Conservation (phyloP, 768 basidiomycete species). For the Lentinula sp. region DNA sequence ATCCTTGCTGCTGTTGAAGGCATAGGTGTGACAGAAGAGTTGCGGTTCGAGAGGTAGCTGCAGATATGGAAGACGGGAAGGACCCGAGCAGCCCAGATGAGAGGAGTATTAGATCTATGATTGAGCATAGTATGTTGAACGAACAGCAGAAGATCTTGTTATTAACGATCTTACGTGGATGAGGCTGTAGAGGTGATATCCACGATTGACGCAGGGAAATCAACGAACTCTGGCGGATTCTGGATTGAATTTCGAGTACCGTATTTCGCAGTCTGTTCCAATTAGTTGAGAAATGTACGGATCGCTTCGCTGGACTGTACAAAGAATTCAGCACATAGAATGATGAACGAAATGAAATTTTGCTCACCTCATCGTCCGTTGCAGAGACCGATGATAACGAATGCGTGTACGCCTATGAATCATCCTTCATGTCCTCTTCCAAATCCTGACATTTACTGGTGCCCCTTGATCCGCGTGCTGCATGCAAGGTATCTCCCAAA, state of each 20-base stretch:
- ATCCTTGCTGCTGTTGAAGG: not conserved
- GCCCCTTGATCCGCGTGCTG: conserved; percentile 90
- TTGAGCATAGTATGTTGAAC: no score
- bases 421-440: conserved; percentile 93
- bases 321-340: not conserved
- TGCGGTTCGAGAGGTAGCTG: not conserved
- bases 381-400: conserved; percentile 95
- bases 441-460: conserved; percentile 89
- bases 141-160: conserved; percentile 6
- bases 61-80: conserved; percentile 2
- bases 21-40: no score
- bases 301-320: conserved; percentile 86
- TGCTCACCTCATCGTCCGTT: conserved; percentile 82
- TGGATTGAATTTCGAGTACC: conserved; percentile 87
- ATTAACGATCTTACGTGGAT: conserved; percentile 8
- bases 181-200: not conserved
- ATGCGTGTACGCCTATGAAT: conserved; percentile 94
- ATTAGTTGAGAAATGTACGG: conserved; percentile 78
- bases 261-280: conserved; percentile 88
- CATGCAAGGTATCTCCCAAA: no score
- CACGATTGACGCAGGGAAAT: not conserved
- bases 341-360: not conserved
- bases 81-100: no score
- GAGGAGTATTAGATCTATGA: no score
- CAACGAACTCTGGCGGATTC: conserved; percentile 53